Evolutionary conservation across 2,329 filamentous ascomycete genomes (phyloP), one percentile per base, ranked within the genome.

Genomic region (Dothistroma pini): DNA sequence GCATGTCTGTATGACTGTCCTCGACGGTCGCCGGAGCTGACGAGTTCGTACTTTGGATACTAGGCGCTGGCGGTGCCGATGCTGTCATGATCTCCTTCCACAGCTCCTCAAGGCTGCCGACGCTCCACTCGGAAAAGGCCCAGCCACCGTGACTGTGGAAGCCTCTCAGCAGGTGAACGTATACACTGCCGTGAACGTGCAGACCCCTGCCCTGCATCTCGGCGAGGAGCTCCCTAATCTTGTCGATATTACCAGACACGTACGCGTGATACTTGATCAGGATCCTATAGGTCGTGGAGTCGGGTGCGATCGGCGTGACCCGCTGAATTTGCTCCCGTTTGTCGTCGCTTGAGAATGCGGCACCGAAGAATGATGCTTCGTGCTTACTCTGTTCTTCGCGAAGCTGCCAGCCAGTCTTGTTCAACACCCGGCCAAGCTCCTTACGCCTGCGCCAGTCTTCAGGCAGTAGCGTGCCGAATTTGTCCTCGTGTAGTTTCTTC

Each of bases 151-250:
- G 88, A 2, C 79, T 75, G 34, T 83, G 81, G 71, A 97, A 99
- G 0, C 90, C 92, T 69, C 91, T 88, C 76, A 97, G 90, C 3
- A 97, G 79, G 8, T 89, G 83, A 41, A 95, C 80, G 70, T 93
- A 97, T 25, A 96, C 84, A 60, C 88, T 84, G 6, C 89, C 89
- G 63, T 93, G 86, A 16, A 93, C 78, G 0, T 86, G 84, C 3
- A 96, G 80, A 2, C 82, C 77, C 66, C 87, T 86, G 41, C 79
- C 77, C 59, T 84, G 85, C 91, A 97, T 96, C 73, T 97, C 93
- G 52, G 86, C 83, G 22, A 99, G 78, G 50, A 91, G 84, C 54
- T 85, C 83, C 11, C 85, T 84, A 12, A 96, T 86, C 64, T 86
- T 86, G 47, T 85, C 78, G 22, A 97, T 80, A 65, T 96, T 83